Conservation (phyloP, 495 filamentous ascomycete genomes). For the Elasticomyces elasticus region DNA sequence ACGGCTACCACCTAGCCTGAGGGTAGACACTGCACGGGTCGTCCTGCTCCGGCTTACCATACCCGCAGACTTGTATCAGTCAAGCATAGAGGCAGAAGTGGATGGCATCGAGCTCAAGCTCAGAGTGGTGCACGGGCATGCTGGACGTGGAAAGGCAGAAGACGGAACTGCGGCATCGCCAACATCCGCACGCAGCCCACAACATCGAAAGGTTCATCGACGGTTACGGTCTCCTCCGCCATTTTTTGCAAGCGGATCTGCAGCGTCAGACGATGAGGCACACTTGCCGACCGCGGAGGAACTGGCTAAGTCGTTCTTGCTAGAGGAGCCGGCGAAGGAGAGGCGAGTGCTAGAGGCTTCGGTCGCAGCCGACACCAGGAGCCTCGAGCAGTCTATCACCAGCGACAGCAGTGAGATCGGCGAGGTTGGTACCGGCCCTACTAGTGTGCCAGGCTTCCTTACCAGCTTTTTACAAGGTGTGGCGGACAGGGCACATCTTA, state of each 20-base stretch:
- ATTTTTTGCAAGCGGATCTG: constrained; percentile 27
- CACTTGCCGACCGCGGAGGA: constrained; percentile 67
- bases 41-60: constrained; percentile 63
- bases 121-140: constrained; percentile 1
- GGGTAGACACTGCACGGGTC: constrained; percentile 59
- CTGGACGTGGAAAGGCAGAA: constrained; percentile 10
- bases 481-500: constrained; percentile 64
- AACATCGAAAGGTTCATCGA: constrained; percentile 12
- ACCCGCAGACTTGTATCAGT: constrained; percentile 71
- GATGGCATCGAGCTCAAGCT: constrained; percentile 47
- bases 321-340: constrained; percentile 66
- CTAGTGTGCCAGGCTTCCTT: constrained; percentile 73
- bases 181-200: constrained; percentile 7
- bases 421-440: constrained; percentile 65
- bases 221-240: constrained; percentile 24
- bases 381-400: constrained; percentile 41
- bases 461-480: constrained; percentile 75
- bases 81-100: constrained; percentile 64
- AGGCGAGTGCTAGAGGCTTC: constrained; percentile 68
- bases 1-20: constrained; percentile 57
- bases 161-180: constrained; percentile 4
- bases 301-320: constrained; percentile 77
- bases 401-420: constrained; percentile 41
- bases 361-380: constrained; percentile 56
- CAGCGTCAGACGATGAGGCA: constrained; percentile 30